Conservation (phyloP, 2,329 filamentous ascomycete species). For the Neofusicoccum ribis region DNA sequence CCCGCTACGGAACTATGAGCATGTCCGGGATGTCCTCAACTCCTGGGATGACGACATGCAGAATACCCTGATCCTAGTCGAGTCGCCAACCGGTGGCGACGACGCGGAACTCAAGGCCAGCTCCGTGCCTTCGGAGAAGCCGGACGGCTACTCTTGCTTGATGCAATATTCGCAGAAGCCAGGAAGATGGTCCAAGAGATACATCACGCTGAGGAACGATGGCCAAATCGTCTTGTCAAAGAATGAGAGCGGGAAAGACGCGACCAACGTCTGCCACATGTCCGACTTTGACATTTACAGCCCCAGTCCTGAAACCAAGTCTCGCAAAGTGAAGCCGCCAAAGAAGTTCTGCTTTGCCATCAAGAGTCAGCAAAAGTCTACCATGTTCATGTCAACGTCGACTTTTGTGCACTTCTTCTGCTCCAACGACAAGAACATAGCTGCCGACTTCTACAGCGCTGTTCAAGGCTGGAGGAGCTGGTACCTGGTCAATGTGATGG, state of each 20-base stretch:
- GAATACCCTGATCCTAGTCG: conserved; percentile 70
- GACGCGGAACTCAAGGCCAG: conserved; percentile 62
- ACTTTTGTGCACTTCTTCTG: conserved; percentile 94
- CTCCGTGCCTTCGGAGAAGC: conserved; percentile 63
- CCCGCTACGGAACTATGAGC: conserved; percentile 81
- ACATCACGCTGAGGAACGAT: conserved; percentile 68
- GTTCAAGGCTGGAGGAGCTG: conserved; percentile 87
- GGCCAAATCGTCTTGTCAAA: conserved; percentile 75
- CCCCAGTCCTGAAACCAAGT: conserved; percentile 66
- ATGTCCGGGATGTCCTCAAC: conserved; percentile 83
- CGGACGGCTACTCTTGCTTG: conserved; percentile 66
- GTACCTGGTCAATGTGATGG: conserved; percentile 78
- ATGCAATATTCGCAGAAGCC: conserved; percentile 79
- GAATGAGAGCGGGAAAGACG: conserved; percentile 67
- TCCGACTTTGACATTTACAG: conserved; percentile 92
- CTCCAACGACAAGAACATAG: conserved; percentile 68
- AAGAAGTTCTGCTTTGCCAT: conserved; percentile 84
- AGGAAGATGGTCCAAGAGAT: conserved; percentile 87
- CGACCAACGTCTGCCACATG: conserved; percentile 73
- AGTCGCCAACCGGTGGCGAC: conserved; percentile 55
- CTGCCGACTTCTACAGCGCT: conserved; percentile 67
- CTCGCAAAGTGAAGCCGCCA: conserved; percentile 75
- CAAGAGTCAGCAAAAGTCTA: conserved; percentile 88
- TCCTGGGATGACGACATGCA: conserved; percentile 85
- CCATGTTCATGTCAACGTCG: conserved; percentile 76